These are phyloP conservation scores for Dalbergia oliveri DNA, from an alignment of 306 rosid genomes.

Conservation along the genomic window DNA sequence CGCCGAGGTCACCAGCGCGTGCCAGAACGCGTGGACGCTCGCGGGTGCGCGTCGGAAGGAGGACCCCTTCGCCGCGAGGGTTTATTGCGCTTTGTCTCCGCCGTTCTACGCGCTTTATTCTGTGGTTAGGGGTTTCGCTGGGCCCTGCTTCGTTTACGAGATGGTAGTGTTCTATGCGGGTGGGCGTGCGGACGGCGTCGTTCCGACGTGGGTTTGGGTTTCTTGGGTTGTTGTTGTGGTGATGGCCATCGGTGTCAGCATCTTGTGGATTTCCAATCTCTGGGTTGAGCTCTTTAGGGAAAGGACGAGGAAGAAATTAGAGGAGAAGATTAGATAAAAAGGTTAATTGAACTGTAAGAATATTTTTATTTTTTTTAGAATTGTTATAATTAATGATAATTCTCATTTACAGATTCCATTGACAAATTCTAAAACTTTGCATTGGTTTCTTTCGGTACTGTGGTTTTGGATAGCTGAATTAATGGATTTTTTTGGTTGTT, in stretches of 20 bases:
- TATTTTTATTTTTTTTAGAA: background rate
- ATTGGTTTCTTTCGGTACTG: background rate
- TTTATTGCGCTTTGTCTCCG: conserved; percentile 63
- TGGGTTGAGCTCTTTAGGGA: conserved; percentile 73
- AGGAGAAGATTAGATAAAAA: conserved; percentile 61
- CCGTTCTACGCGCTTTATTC: conserved; percentile 73
- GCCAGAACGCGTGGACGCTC: conserved; percentile 91
- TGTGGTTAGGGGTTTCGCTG: conserved; percentile 66
- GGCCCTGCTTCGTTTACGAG: conserved; percentile 73
- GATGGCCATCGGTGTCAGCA: conserved; percentile 77
- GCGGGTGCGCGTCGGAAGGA: conserved; percentile 62
- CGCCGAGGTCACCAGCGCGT: conserved; percentile 83
- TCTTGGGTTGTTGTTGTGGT: conserved; percentile 84
- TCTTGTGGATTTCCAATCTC: conserved; percentile 82
- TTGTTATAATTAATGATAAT: background rate
- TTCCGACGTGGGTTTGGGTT: conserved; percentile 84
- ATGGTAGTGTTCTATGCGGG: conserved; percentile 64
- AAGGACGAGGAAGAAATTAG: conserved; percentile 58
- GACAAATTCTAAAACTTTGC: background rate
- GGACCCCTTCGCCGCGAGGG: conserved; percentile 58
- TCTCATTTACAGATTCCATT: background rate
- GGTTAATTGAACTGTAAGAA: background rate
- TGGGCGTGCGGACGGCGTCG: conserved; percentile 64
- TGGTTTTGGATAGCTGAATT: background rate
- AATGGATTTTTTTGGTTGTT: background rate